Evolutionary conservation across 1,284 basidiomycete species (phyloP), one percentile per base, ranked within the genome.

Genomic region (Schizopora paradoxa): DNA sequence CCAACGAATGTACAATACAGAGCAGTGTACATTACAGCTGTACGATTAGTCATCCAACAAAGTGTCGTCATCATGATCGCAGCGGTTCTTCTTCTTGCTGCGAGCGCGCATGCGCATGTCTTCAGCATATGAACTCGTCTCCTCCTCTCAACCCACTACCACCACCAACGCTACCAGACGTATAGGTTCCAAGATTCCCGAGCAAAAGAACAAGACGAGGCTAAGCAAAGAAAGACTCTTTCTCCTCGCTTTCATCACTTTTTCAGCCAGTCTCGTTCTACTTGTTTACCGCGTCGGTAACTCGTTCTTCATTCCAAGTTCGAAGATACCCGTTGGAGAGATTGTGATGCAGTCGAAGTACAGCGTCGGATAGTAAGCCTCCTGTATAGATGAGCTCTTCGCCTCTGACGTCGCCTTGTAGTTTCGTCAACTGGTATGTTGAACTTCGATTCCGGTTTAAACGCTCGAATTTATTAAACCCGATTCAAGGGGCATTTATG

Each of bases 401-500:
- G 23, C 45, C 29, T 23, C 41, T 43, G n/a, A 48, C 27, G 44
- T 32, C 23, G 31, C 27, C 46, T 21, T 52, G 16, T 47, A 86
- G 85, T 57, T 87, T 87, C 54, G 80, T 84, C 8, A 88, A 88
- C 57, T 88, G 85, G 84, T 85, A 56, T 43, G 60, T 52, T 19
- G 22, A 5, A 43, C 42, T 28, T 33, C 22, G 27, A 19, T 33
- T 31, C 31, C 11, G 23, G 21, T 33, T 28, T n/a, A 43, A 16
- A 41, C 22, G 23, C 33, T 45, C 43, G 23, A 19, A 22, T 42
- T 18, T 31, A 11, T 46, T 33, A 53, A 43, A 47, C 57, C 55
- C 33, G 61, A 62, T 60, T 45, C 38, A 63, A 86, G 93, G 93
- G 92, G 90, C n/a, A 96, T 96, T 43, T 97, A 96, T 62, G 92